These are phyloP conservation scores for Aphanomyces invadans DNA, from an alignment of 352 stramenopile species.

Conservation along the genomic window DNA sequence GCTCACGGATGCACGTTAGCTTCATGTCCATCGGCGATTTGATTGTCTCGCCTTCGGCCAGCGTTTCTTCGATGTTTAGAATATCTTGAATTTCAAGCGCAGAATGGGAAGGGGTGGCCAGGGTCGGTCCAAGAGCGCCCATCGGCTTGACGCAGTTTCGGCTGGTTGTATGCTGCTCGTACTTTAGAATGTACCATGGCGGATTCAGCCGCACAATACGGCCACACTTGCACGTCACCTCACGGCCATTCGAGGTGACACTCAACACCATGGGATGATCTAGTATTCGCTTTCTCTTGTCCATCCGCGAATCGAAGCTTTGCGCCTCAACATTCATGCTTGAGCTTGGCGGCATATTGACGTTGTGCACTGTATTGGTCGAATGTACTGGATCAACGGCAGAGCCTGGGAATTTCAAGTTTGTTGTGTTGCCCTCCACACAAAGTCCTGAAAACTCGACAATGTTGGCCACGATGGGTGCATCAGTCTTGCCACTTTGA, in stretches of 20 bases:
- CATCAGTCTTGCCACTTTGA: too few species aligned
- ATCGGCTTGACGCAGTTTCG: conserved; percentile 45
- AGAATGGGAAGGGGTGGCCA: not conserved
- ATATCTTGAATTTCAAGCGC: not conserved
- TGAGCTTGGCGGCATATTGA: not conserved
- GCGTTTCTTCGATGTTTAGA: not conserved
- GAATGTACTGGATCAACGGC: not conserved
- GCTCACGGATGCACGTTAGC: conserved; percentile 15
- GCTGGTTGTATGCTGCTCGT: conserved; percentile 76
- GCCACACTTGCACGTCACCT: conserved; percentile 59
- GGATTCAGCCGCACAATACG: conserved; percentile 64
- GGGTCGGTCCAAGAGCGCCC: not conserved
- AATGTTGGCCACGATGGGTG: too few species aligned
- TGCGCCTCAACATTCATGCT: not conserved
- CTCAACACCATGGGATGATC: conserved; percentile 48
- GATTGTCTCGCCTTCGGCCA: not conserved
- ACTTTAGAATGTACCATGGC: conserved; percentile 82
- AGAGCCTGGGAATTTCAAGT: not conserved
- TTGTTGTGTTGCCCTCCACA: not conserved
- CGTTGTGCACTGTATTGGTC: not conserved
- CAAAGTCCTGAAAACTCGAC: not conserved
- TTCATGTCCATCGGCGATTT: not conserved
- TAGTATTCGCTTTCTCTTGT: conserved; percentile 53
- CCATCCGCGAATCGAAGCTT: not conserved
- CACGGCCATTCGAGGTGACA: conserved; percentile 42